A percentile compares a stretch with the other conserved stretches of the same genome.
These are phyloP conservation scores for Lagenaria siceraria DNA, from an alignment of 306 rosid species.

Conservation along the genomic window DNA sequence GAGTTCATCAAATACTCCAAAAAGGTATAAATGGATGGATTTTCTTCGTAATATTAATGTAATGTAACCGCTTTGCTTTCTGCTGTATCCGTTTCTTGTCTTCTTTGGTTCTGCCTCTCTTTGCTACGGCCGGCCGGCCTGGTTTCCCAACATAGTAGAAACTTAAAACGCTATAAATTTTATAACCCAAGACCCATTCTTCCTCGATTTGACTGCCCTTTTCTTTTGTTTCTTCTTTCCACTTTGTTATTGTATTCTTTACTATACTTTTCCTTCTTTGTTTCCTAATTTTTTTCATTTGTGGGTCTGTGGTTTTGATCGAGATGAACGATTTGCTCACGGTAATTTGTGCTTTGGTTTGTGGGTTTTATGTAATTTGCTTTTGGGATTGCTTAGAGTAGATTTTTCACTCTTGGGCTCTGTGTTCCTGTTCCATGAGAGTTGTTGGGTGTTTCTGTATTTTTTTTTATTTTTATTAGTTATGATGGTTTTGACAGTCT, in stretches of 20 bases:
- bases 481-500: background rate
- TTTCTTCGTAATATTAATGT: background rate
- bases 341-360: constrained; percentile 30
- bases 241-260: background rate
- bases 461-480: background rate
- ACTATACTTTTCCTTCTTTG: background rate
- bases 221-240: background rate
- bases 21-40: background rate
- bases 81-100: background rate
- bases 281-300: background rate
- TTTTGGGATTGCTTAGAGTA: constrained; percentile 1
- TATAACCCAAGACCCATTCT: background rate
- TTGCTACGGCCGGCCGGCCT: constrained; percentile 20
- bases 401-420: constrained; percentile 7
- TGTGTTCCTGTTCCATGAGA: background rate
- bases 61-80: background rate
- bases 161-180: background rate
- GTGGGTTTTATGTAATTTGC: background rate
- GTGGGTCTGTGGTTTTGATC: constrained; percentile 12
- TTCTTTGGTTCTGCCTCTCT: constrained; percentile 2
- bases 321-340: constrained; percentile 85
- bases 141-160: background rate
- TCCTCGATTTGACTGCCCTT: background rate
- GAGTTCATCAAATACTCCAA: background rate
- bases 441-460: background rate